Evolutionary conservation across 176 grass and related monocot species (phyloP).

Genomic region (Aechmea fasciata): DNA sequence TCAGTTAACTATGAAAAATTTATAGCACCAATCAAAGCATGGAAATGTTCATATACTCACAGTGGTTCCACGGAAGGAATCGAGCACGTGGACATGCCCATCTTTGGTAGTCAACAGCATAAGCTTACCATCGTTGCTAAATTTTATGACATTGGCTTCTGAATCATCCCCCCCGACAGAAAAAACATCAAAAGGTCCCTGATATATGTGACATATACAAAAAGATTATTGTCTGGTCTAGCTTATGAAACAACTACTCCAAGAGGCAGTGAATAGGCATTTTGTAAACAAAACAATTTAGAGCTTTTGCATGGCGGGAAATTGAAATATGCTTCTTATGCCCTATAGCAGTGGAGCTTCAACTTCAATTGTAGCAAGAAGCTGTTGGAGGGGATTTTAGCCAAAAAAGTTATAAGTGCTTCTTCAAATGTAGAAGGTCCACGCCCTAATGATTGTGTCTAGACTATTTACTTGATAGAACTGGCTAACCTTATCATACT

Average conservation of each 20-base stretch:
- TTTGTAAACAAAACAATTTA: too few relatives aligned
- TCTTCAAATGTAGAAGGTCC: too few relatives aligned
- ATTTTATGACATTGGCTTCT: constrained; percentile 89
- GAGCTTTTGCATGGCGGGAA: too few relatives aligned
- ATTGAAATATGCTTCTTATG: too few relatives aligned
- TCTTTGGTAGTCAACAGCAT: constrained; percentile 88
- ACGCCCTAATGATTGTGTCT: neutral
- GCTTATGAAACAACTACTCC: neutral
- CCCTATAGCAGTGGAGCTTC: neutral
- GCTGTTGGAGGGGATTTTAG: too few relatives aligned
- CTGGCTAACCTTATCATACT: constrained; percentile 74
- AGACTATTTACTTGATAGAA: neutral
- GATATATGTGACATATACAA: neutral
- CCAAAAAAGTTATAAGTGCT: too few relatives aligned
- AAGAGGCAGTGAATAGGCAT: neutral
- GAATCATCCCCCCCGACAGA: constrained; percentile 52
- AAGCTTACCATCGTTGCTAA: constrained; percentile 72
- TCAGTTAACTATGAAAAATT: neutral
- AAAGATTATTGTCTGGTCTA: neutral
- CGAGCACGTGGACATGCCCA: constrained; percentile 72
- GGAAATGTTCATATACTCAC: constrained; percentile 35
- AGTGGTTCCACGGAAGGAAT: constrained; percentile 79
- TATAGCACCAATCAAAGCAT: constrained; percentile 3
- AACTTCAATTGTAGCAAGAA: too few relatives aligned
- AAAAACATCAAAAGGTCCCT: constrained; percentile 90